Evolutionary conservation across 495 filamentous ascomycete genomes (phyloP), one percentile per base, ranked within the genome.

Genomic region (Cryomyces antarcticus): DNA sequence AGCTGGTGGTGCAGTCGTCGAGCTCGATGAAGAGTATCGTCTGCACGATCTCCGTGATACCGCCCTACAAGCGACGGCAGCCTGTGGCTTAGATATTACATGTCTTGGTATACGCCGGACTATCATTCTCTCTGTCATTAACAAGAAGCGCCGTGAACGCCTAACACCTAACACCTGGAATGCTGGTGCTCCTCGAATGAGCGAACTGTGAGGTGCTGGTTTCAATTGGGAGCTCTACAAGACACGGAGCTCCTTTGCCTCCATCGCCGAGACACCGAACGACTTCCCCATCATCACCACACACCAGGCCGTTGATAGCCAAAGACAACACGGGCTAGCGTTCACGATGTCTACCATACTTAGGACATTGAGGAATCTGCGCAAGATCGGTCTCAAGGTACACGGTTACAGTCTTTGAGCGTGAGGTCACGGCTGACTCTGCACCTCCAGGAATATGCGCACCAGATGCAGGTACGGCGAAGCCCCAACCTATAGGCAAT

Each of bases 341-440:
- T 24, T 24, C 17, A 69, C 60, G 55, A 99, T 99, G 89, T 96
- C 92, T 62, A 93, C 82, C 38, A 68, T 95, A 53, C 60, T 74
- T 45, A 78, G 89, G 62, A 93, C 88, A 11, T 61, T 95, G 55
- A 70, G 76, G 55, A 93, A 96, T 59, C 57, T 94, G 49, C 74
- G 81, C 63, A 76, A 74, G 59, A 75, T 96, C 56, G 89, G 89
- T 35, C 46, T 94, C 53, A 93, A 80, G 78, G 84, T 86, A 58
- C 41, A 62, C 57, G 5, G 4, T 27, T 10, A 24, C 12, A 40
- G 24, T 12, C 41, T 41, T 41, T 44, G 10, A 6, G 7, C 10
- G 28, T 0, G 7, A 7, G 11, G 7, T 39, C 47, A 50, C 42
- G 50, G 46, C 68, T 60, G 64, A 60, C 42, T 38, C 39, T 36